Evolutionary conservation across 768 basidiomycete species (phyloP), one percentile per base, ranked within the genome.

Genomic region (Pleurotus tuoliensis): DNA sequence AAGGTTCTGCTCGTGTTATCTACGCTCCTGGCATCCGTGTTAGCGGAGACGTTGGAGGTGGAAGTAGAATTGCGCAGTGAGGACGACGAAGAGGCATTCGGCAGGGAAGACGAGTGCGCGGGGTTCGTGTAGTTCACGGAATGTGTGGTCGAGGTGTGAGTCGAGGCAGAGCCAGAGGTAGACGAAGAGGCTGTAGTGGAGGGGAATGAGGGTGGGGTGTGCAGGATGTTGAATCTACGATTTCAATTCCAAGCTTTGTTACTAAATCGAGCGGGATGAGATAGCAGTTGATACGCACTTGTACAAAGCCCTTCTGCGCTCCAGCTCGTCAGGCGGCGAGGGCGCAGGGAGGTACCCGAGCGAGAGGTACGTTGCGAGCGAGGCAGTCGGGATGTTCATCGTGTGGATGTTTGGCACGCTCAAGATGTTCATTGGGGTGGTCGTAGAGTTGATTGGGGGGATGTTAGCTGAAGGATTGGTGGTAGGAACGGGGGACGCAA

Each of bases 221-320:
- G 84, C 82, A 92, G 87, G 48, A 97, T 89, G 62, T 94, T 93
- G 74, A 92, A 95, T 61, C 92, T 90, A 22, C 18, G 15, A 30
- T 30, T 30, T 11, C 30, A 30, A 9, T 30, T 11, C 7, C 8
- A 16, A 44, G 16, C 16, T 15, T 22, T 13, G 15, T 22, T 16
- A 13, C 12, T 4, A 25, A 6, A n/a, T 9, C 8, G 4, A 43
- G 46, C 15, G 20, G 20, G 20, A 20, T 24, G 34, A n/a, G 16
- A 39, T 20, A 49, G 39, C 18, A 48, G 7, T 4, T n/a, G 2
- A 20, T 24, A 67, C 82, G 64, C 63, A 90, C 87, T 89, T 91
- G 72, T 95, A 91, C 62, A 98, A 70, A 5, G 94, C 94, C 46
- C 90, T 77, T 37, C 91, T 75, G 25, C 94, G 81, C 49, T 92